Evolutionary conservation across 2,329 filamentous ascomycete genomes (phyloP).

Genomic region (Pyrenophora seminiperda): DNA sequence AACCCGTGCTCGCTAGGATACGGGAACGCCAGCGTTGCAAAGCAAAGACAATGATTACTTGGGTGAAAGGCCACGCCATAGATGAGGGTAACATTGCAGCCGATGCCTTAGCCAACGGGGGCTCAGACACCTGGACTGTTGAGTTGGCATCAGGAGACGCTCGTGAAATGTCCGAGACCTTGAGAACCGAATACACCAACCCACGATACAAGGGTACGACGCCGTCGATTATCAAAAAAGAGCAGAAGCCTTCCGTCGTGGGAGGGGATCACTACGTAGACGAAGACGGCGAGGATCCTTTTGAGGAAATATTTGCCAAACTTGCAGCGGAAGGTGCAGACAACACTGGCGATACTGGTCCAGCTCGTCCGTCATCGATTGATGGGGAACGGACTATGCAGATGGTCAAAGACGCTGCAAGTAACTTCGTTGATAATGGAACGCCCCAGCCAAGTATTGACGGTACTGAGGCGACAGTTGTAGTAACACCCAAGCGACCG

Average conservation of each 20-base stretch:
- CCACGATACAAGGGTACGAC: neutral
- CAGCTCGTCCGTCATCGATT: no score
- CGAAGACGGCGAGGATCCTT: neutral
- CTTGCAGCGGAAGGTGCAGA: no score
- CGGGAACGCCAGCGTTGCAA: conserved; percentile 64
- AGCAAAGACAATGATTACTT: conserved; percentile 72
- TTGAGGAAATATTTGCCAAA: no score
- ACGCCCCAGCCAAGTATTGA: no score
- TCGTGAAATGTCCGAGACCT: conserved; percentile 10
- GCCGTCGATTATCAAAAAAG: neutral
- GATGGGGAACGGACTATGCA: no score
- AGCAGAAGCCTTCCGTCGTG: neutral
- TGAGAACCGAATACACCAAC: conserved; percentile 7
- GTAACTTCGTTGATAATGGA: no score
- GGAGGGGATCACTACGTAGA: neutral
- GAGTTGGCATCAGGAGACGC: conserved; percentile 1
- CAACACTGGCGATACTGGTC: no score
- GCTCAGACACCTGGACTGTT: conserved; percentile 7
- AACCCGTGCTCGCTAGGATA: conserved; percentile 72
- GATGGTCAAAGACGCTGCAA: no score
- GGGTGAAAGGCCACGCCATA: conserved; percentile 85
- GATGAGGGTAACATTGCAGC: conserved; percentile 79
- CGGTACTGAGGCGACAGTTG: no score
- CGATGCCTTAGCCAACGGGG: conserved; percentile 56
- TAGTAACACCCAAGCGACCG: no score